Conservation (phyloP, 1,284 basidiomycete species). For the Rhodotorula sp. region DNA sequence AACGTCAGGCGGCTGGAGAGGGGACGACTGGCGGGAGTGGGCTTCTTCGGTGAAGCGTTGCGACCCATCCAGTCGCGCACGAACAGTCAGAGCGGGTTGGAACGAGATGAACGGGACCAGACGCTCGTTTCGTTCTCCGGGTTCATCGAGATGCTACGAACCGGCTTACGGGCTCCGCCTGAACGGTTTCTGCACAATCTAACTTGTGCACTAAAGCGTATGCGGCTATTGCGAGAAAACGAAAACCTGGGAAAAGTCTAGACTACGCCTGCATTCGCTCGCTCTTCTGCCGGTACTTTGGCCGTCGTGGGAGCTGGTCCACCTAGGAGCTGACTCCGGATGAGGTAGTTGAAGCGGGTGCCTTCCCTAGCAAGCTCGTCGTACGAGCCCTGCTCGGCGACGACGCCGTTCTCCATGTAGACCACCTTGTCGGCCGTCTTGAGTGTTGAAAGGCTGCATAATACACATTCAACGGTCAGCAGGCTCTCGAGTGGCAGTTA, state of each 20-base stretch:
- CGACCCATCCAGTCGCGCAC: constrained; percentile 13
- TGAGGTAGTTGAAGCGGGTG: constrained; percentile 41
- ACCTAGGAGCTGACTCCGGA: constrained; percentile 33
- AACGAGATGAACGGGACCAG: no score
- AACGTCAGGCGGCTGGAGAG: constrained; percentile 13
- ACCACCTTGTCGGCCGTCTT: constrained; percentile 44
- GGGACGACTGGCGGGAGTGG: neutral
- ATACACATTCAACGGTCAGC: neutral
- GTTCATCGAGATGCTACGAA: neutral
- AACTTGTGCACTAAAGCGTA: no score
- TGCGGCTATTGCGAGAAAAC: no score
- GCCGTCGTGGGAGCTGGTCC: constrained; percentile 2
- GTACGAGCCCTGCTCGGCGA: constrained; percentile 81
- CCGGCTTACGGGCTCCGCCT: neutral
- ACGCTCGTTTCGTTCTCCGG: neutral
- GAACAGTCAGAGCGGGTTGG: no score
- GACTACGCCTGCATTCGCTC: no score
- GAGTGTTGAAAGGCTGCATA: constrained; percentile 59
- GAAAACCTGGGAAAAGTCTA: no score
- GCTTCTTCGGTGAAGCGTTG: constrained; percentile 13
- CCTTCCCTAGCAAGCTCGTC: constrained; percentile 58
- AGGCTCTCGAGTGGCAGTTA: constrained; percentile 60
- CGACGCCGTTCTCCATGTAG: constrained; percentile 71
- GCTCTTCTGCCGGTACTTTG: no score
- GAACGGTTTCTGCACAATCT: no score